These are phyloP conservation scores for Blastocladiella emersonii DNA, from an alignment of 371 early-diverging fungal genomes.

Conservation along the genomic window DNA sequence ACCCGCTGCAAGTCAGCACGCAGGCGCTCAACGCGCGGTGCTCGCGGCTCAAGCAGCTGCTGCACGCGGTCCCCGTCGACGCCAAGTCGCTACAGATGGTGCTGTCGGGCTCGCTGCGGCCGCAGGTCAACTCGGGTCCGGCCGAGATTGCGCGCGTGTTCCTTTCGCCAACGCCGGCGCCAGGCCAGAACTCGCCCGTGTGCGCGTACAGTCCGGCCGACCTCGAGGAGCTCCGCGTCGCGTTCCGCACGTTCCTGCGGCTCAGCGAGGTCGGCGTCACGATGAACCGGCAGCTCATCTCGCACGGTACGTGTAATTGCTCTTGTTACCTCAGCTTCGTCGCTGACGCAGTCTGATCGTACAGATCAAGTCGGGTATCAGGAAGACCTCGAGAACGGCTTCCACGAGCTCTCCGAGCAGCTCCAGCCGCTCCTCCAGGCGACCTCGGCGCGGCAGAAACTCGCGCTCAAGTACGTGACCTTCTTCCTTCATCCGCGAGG, in stretches of 20 bases:
- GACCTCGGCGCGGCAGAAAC: background rate
- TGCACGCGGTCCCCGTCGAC: slow-evolving; percentile 5
- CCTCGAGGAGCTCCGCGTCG: slow-evolving; percentile 4
- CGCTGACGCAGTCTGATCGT: too few relatives aligned
- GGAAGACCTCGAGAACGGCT: slow-evolving; percentile 11
- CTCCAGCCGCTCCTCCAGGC: slow-evolving; percentile 2
- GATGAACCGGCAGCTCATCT: slow-evolving; percentile 9
- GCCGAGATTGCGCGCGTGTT: slow-evolving; percentile 9
- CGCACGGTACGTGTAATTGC: background rate
- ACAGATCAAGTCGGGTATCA: slow-evolving; percentile 12
- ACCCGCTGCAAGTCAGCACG: slow-evolving; percentile 9
- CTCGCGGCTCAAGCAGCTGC: background rate
- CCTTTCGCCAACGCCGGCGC: slow-evolving; percentile 3
- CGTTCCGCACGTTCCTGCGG: slow-evolving; percentile 10
- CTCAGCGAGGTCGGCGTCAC: slow-evolving; percentile 8
- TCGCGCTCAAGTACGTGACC: background rate
- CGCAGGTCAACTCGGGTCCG: slow-evolving; percentile 14
- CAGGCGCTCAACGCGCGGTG: slow-evolving; percentile 8
- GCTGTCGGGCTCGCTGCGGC: slow-evolving; percentile 7
- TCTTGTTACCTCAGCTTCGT: background rate
- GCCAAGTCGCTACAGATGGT: slow-evolving; percentile 11
- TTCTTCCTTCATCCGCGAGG: background rate
- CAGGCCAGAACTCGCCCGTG: slow-evolving; percentile 3
- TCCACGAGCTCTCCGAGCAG: background rate
- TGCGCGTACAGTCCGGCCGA: background rate